Evolutionary conservation across 257 asterid species (phyloP).

Genomic region (Euphrasia confusa): DNA sequence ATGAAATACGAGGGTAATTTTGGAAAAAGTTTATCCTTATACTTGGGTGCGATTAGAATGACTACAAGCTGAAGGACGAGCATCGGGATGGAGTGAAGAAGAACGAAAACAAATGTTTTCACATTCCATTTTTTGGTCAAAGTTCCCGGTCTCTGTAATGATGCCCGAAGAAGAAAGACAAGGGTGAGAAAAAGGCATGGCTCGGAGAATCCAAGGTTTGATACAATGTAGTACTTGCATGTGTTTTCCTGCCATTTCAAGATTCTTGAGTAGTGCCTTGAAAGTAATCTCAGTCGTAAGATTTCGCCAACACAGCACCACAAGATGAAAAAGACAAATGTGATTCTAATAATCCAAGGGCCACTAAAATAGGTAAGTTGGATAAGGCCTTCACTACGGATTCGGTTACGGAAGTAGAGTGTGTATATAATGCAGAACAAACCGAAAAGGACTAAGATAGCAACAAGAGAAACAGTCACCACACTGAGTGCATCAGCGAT

Average conservation of each 20-base stretch:
- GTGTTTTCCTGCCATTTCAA: constrained; percentile 68
- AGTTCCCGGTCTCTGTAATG: constrained; percentile 59
- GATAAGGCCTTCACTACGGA: constrained; percentile 40
- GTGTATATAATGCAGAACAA: constrained; percentile 50
- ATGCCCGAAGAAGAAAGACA: constrained; percentile 68
- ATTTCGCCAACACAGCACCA: constrained; percentile 89
- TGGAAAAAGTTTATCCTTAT: constrained; percentile 27
- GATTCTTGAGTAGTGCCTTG: constrained; percentile 50
- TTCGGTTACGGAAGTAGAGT: constrained; percentile 52
- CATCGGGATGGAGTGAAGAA: constrained; percentile 66
- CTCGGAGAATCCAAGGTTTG: constrained; percentile 82
- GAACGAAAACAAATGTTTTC: constrained; percentile 50
- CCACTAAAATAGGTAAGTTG: constrained; percentile 64
- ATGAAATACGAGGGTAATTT: constrained; percentile 61
- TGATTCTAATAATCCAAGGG: constrained; percentile 73
- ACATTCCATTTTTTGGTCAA: constrained; percentile 60
- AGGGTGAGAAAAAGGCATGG: constrained; percentile 76
- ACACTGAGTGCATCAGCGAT: constrained; percentile 90
- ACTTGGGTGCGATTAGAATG: constrained; percentile 45
- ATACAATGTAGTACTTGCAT: constrained; percentile 77
- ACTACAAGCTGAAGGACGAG: constrained; percentile 63
- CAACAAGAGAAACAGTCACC: constrained; percentile 68
- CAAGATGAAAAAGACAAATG: constrained; percentile 42
- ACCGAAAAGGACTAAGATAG: constrained; percentile 55
- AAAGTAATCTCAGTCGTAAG: constrained; percentile 40